Evolutionary conservation across 306 rosid genomes (phyloP).

Genomic region (Lagenaria siceraria): DNA sequence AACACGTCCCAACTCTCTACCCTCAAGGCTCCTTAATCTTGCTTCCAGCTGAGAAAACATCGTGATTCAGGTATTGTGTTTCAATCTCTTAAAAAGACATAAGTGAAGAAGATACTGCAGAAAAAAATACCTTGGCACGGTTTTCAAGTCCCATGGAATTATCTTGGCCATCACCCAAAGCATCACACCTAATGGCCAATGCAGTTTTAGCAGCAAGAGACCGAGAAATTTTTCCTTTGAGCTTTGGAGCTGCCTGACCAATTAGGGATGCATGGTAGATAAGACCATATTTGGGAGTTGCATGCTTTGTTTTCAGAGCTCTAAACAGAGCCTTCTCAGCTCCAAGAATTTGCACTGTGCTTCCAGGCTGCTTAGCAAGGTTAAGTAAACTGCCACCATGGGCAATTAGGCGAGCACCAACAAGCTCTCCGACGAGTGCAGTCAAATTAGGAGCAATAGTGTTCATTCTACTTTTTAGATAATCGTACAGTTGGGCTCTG

Average conservation of each 20-base stretch:
- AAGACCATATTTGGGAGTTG: slow-evolving; percentile 91
- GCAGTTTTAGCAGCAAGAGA: slow-evolving; percentile 86
- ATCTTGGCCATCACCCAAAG: slow-evolving; percentile 68
- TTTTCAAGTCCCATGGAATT: slow-evolving; percentile 79
- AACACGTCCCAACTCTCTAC: slow-evolving; percentile 62
- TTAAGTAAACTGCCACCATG: slow-evolving; percentile 86
- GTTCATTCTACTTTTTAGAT: slow-evolving; percentile 80
- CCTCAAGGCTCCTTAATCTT: slow-evolving; percentile 75
- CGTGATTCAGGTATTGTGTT: neutral
- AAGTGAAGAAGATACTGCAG: neutral
- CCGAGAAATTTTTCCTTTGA: slow-evolving; percentile 80
- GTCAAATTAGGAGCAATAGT: slow-evolving; percentile 94
- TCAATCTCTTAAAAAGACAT: neutral
- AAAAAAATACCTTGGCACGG: slow-evolving; percentile 51
- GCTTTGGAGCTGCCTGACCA: slow-evolving; percentile 88
- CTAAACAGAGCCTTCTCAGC: slow-evolving; percentile 96
- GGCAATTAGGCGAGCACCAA: slow-evolving; percentile 96
- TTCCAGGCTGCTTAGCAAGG: slow-evolving; percentile 97
- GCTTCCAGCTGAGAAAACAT: slow-evolving; percentile 51
- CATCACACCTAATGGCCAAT: slow-evolving; percentile 76
- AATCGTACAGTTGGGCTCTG: slow-evolving; percentile 78
- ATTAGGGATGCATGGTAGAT: slow-evolving; percentile 89
- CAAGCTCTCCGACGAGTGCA: slow-evolving; percentile 86
- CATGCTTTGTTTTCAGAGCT: slow-evolving; percentile 86
- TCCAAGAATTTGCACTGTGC: slow-evolving; percentile 90